These are phyloP conservation scores for Chrysosporium keratinophilum DNA, from an alignment of 2,329 filamentous ascomycete genomes.

Conservation along the genomic window DNA sequence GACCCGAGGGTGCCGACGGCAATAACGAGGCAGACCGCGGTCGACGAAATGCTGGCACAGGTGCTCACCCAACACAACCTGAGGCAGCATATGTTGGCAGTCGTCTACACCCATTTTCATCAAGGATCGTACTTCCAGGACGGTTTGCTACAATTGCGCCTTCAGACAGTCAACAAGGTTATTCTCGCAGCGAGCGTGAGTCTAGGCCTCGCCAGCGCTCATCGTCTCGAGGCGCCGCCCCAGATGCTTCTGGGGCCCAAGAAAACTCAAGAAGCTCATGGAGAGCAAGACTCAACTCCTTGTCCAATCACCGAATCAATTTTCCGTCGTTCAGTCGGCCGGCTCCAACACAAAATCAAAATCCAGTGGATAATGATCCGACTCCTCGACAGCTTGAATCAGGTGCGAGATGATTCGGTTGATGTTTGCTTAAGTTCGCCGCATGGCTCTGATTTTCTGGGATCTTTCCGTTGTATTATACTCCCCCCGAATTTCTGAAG, in stretches of 20 bases:
- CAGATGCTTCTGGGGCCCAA: neutral
- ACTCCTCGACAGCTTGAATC: conserved; percentile 17
- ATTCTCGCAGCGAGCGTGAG: conserved; percentile 17
- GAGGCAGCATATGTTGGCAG: conserved; percentile 27
- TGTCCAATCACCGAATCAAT: neutral
- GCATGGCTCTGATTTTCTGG: neutral
- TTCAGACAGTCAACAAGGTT: conserved; percentile 20
- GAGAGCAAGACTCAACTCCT: conserved; percentile 11
- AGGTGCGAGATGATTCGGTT: conserved; percentile 9
- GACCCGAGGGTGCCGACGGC: conserved; percentile 43
- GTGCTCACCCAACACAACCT: conserved; percentile 24
- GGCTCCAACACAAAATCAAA: neutral
- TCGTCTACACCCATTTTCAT: conserved; percentile 25
- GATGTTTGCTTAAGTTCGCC: neutral
- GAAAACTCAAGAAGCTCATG: conserved; percentile 3
- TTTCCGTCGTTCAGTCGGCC: conserved; percentile 9
- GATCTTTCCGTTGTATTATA: neutral
- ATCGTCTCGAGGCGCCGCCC: neutral
- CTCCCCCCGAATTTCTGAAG: neutral
- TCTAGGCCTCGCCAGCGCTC: conserved; percentile 13
- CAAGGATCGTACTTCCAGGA: conserved; percentile 30
- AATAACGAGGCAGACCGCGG: conserved; percentile 12
- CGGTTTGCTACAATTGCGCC: conserved; percentile 27
- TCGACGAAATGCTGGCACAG: conserved; percentile 18
- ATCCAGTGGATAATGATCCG: neutral